Conservation (phyloP, 495 filamentous ascomycete genomes). For the Antarctomyces pellizariae region DNA sequence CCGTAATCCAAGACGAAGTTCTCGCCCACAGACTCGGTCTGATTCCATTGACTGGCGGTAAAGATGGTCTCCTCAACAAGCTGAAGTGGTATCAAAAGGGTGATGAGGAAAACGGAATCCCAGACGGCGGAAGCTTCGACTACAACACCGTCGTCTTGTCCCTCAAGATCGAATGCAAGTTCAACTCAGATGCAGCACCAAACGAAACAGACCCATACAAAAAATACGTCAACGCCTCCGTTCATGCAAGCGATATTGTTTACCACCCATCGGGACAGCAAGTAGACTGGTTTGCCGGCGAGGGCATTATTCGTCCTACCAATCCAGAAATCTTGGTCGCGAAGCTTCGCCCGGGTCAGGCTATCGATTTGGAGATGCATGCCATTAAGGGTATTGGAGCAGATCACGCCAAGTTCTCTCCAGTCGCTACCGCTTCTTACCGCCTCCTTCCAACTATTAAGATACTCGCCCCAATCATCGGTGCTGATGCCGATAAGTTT, state of each 20-base stretch:
- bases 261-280: slow-evolving; percentile 60
- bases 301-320: slow-evolving; percentile 42
- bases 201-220: slow-evolving; percentile 59
- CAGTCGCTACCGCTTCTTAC: slow-evolving; percentile 85
- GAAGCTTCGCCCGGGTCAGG: slow-evolving; percentile 81
- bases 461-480: slow-evolving; percentile 62
- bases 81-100: slow-evolving; percentile 50
- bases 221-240: slow-evolving; percentile 60
- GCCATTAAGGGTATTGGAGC: slow-evolving; percentile 82
- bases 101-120: slow-evolving; percentile 26
- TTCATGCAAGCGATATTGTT: slow-evolving; percentile 65
- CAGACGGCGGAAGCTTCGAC: slow-evolving; percentile 32
- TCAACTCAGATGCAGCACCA: slow-evolving; percentile 40
- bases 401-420: slow-evolving; percentile 95
- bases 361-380: slow-evolving; percentile 61
- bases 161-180: slow-evolving; percentile 52
- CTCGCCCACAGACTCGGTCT: slow-evolving; percentile 73
- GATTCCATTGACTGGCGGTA: slow-evolving; percentile 62
- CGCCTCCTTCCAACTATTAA: slow-evolving; percentile 69
- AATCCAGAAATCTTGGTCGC: slow-evolving; percentile 88
- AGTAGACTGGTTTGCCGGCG: slow-evolving; percentile 35
- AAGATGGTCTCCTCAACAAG: slow-evolving; percentile 45
- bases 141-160: slow-evolving; percentile 57
- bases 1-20: slow-evolving; percentile 92
- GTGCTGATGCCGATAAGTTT: slow-evolving; percentile 73